Conservation (phyloP, 345 rosid species). For the Populus tremula region DNA sequence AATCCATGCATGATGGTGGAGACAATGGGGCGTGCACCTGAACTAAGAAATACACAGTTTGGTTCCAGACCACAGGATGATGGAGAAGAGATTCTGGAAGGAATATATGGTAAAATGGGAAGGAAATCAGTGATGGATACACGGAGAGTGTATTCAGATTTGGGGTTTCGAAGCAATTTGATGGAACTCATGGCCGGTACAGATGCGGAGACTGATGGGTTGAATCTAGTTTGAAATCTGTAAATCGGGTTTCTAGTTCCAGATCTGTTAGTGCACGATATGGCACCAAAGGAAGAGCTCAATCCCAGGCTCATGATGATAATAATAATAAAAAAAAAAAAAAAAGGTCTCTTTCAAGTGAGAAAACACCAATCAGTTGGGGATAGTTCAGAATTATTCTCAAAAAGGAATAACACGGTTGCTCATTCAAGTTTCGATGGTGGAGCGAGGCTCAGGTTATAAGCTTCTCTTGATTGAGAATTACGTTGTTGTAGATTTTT, state of each 20-base stretch:
- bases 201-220: constrained; percentile 31
- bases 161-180: constrained; percentile 71
- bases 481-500: constrained; percentile 24
- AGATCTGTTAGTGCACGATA: constrained; percentile 44
- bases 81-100: constrained; percentile 32
- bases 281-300: constrained; percentile 24
- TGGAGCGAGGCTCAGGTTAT: constrained; percentile 23
- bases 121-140: constrained; percentile 37
- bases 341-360: constrained; percentile 11
- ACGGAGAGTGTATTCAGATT: constrained; percentile 61
- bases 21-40: constrained; percentile 74
- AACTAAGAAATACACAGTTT: constrained; percentile 31
- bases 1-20: constrained; percentile 99
- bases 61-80: constrained; percentile 18
- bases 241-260: constrained; percentile 30
- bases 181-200: constrained; percentile 62
- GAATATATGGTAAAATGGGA: constrained; percentile 29
- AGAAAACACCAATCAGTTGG: constrained; percentile 39
- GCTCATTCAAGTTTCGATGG: constrained; percentile 21
- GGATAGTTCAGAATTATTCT: constrained; percentile 30
- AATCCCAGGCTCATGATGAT: constrained; percentile 8
- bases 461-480: constrained; percentile 31
- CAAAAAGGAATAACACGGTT: constrained; percentile 18
- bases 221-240: constrained; percentile 19
- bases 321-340: neutral